phyloP scores from a whole-genome alignment of 2,329 filamentous ascomycete genomes.

The Xylaria sp. region DNA sequence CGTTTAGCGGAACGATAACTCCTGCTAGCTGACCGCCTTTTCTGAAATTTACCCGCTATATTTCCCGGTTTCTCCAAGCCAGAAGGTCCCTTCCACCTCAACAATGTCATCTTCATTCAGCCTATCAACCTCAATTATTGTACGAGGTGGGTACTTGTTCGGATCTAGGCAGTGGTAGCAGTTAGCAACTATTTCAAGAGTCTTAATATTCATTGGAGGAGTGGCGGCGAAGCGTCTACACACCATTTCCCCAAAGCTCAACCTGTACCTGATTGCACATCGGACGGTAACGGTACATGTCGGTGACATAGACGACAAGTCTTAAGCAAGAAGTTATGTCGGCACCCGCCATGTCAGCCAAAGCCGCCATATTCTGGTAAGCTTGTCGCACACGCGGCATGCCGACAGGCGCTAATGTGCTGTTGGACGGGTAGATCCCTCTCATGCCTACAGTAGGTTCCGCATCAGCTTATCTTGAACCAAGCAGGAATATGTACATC shows the following conservation, averaged over 20 bases:
- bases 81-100: conserved; percentile 42
- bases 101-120: conserved; percentile 44
- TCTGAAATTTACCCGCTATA: not conserved
- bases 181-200: not conserved
- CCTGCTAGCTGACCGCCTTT: too few species aligned
- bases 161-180: conserved; percentile 13
- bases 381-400: conserved; percentile 40
- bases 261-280: conserved; percentile 41
- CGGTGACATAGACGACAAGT: conserved; percentile 42
- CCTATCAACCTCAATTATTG: conserved; percentile 39
- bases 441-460: conserved; percentile 35
- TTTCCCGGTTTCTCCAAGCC: not conserved
- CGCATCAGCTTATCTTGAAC: not conserved
- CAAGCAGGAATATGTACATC: not conserved
- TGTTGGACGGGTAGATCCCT: conserved; percentile 41
- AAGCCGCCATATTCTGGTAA: conserved; percentile 41
- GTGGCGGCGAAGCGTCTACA: too few species aligned
- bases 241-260: conserved; percentile 39
- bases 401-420: conserved; percentile 39
- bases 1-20: too few species aligned
- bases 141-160: conserved; percentile 35
- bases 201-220: not conserved
- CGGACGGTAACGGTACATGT: conserved; percentile 44
- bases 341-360: conserved; percentile 39
- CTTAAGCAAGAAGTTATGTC: conserved; percentile 31